phyloP scores from a whole-genome alignment of 306 rosid genomes.

The Cicer yamashitae region DNA sequence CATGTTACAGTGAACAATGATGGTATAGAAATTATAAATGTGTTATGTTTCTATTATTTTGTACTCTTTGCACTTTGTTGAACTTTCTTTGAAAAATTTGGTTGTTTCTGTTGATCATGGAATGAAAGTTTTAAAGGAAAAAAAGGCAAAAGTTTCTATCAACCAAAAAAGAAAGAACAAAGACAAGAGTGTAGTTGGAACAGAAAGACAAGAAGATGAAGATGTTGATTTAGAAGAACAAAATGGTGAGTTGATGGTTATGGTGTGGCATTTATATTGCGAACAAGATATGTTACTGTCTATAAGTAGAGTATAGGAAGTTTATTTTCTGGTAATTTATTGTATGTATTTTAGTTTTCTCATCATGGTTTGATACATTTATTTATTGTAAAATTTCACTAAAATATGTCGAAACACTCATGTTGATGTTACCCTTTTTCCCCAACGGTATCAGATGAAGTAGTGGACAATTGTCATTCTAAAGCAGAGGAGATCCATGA shows the following conservation, averaged over 20 bases:
- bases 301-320: too few species aligned
- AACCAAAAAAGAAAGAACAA: slow-evolving; percentile 51
- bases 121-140: slow-evolving; percentile 19
- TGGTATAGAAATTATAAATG: slow-evolving; percentile 40
- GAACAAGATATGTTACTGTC: too few species aligned
- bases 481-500: slow-evolving; percentile 14
- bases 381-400: too few species aligned
- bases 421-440: neutral
- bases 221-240: slow-evolving; percentile 43
- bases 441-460: slow-evolving; percentile 37
- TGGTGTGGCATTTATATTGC: neutral
- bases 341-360: neutral
- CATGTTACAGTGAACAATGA: slow-evolving; percentile 34
- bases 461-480: slow-evolving; percentile 8
- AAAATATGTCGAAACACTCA: too few species aligned
- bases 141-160: slow-evolving; percentile 42
- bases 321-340: neutral
- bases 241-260: slow-evolving; percentile 47
- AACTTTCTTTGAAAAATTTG: neutral
- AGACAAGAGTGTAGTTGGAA: slow-evolving; percentile 29
- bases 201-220: slow-evolving; percentile 28
- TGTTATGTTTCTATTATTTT: neutral
- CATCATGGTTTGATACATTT: too few species aligned
- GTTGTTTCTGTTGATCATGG: slow-evolving; percentile 50
- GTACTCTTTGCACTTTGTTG: neutral